Evolutionary conservation across 441 rosid genomes (phyloP), one percentile per base, ranked within the genome.

Genomic region (Erysimum cheiri): DNA sequence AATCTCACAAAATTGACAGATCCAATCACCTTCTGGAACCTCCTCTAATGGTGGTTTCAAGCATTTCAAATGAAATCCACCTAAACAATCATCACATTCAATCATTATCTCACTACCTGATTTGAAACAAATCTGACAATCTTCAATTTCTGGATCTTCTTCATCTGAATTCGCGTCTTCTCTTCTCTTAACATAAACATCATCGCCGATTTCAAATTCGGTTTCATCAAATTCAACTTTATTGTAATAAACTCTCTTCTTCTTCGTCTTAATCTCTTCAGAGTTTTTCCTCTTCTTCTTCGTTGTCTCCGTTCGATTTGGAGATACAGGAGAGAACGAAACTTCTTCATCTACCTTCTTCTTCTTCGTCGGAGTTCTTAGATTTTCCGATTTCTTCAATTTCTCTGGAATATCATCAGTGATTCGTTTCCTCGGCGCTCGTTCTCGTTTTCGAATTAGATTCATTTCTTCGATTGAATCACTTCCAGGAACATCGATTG

Each of bases 61-160:
- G 74, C 99, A 95, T n/a, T 82, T 90, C 87, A 95, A 84, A 75
- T 92, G 99, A 81, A 90, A 95, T 24, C 98, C 97, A 60, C 92
- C 88, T 29, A 95, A 82, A 65, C 99, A 92, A 75, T 84, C 86
- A 54, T 92, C 98, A 14, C 99, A 95, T 50, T 95, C 98, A 11
- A 95, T 73, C 99, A 95, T 90, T 28, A 88, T 72, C 2, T 69
- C 70, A 37, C 77, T 83, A 72, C 91, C 92, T 46, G 83, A 75
- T 74, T 78, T 84, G 69, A 88, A 90, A 72, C 99, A 95, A 53
- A 95, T 67, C 75, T 85, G 73, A 62, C 99, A 95, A 62, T 95
- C 98, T 82, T 92, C 99, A 46, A 70, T 64, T 48, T 89, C 93
- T 0, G 88, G 90, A 2, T 80, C 88, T 8, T 83, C 85, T 8